Evolutionary conservation across 495 filamentous ascomycete species (phyloP), one percentile per base, ranked within the genome.

Genomic region (Talaromyces adpressus): DNA sequence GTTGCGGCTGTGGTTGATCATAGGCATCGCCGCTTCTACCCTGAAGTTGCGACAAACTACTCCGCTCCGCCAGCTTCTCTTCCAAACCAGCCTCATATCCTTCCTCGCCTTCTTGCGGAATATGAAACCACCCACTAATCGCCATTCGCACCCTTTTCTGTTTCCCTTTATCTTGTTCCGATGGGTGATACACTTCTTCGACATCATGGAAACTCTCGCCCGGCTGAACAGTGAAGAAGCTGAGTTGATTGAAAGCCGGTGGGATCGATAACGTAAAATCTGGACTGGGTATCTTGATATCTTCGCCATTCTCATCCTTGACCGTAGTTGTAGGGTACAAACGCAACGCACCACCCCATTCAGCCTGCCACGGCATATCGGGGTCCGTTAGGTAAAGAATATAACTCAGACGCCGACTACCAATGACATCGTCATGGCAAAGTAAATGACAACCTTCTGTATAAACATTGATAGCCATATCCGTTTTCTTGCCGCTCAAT

Each of bases 391-490:
- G 81, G 73, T 99, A 99, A 60, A 99, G 82, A 66, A 99, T 99
- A 73, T 97, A 99, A 79, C 90, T 94, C 61, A 99, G 85, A 61
- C 92, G 86, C 30, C 94, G 83, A 67, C 88, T 95, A 22, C 94
- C 94, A 73, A 99, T 99, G 27, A 97, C 95, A 75, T 99, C 94
- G 80, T 99, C 94, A 68, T 99, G 94, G 73, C 93, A 97, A 52
- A 99, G 80, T 4, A 99, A 82, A 75, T 97, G 94, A 69, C 93
- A 96, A 18, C 93, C 93, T 57, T 95, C 94, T 1, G 91, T 96
- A 73, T 99, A 99, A 47, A 98, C 86, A 74, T 98, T 99, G 79
- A 99, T 96, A 47, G 94, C 94, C 95, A 98, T 98, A 76, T 99
- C 94, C 30, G 94, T 97, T 81, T 97, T 99, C 75, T 83, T 85